Evolutionary conservation across 2,329 filamentous ascomycete genomes (phyloP), one percentile per base, ranked within the genome.

Genomic region (Cordyceps javanica): DNA sequence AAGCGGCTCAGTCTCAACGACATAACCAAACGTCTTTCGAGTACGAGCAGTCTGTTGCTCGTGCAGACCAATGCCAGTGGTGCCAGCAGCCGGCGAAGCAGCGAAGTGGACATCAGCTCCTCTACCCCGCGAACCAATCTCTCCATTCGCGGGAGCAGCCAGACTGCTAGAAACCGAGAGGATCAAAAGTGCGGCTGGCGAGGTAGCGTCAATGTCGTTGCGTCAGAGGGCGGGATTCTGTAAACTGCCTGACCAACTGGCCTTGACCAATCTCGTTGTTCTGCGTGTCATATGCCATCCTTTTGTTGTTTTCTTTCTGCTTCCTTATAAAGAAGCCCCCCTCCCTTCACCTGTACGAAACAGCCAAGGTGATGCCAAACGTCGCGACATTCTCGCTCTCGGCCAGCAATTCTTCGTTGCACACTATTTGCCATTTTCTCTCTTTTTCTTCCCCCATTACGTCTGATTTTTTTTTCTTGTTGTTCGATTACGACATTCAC

Each of bases 1-100:
- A 85, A 85, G 72, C 76, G 81, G 60, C 75, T 83, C 57, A 84
- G 80, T 71, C 83, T 86, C 62, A 80, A 77, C 63, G 83, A 87
- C 55, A 82, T 85, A 61, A 80, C 81, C 48, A 82, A 81, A 67
- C 74, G 81, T 60, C 68, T 86, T 55, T 85, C 81, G 63, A 84
- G 79, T 67, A 84, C 81, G 53, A 84, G 80, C 66, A 84, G 79
- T 67, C 70, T 84, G 65, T 72, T 86, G 55, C 73, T 85, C 46
- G 75, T 83, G 57, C 81, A 85, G 71, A 80, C 80, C 60, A 83
- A 83, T 66, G 73, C 74, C 59, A 77, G 75, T 64, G 70, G 70
- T 59, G 70, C 70, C 61, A 81, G 78, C 70, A 79, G 75, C 66
- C 70, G 75, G 55, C 71, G 73, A 57, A 79, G 77, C 67, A 74